Evolutionary conservation across 345 rosid genomes (phyloP), one percentile per base, ranked within the genome.

Genomic region (Bruguiera sexangula): DNA sequence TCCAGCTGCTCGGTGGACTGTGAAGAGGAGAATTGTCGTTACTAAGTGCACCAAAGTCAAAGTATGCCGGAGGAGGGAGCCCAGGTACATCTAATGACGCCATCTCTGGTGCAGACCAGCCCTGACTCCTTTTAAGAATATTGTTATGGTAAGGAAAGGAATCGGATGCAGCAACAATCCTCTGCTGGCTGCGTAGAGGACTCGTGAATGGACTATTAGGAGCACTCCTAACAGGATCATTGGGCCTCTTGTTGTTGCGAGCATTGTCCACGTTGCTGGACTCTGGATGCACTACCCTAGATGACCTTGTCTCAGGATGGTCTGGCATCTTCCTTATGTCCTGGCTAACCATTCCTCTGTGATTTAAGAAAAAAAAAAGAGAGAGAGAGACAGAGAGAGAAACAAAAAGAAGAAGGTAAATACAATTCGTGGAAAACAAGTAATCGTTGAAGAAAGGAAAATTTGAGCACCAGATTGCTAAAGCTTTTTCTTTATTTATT

Each of bases 81-180:
- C 86, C 87, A 2, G 86, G 76, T 32, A 78, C 68, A 68, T 86
- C 93, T 36, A 75, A 50, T 1, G 66, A 57, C 2, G 85, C 81
- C 90, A 86, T 86, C 83, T 92, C 97, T 0, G 92, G 93, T 2
- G 96, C 89, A 19, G 99, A 92, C 96, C 97, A 95, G 3, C 72
- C 89, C 79, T 84, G 87, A 69, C 78, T 82, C 69, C 82, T 82
- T 62, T 69, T 73, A 9, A 87, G 86, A 69, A 80, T 78, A 69
- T 43, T 43, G 50, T 75, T 64, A 60, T 78, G 79, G 62, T 73
- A 72, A 2, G 84, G 91, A 59, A 74, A 72, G 36, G 81, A 77
- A 37, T 80, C 85, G 13, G 63, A 60, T 8, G 74, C 73, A 60
- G 62, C n/a, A 21, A 78, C 79, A 50, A 6, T 63, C 74, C 79